Percentiles rank a stretch among this genome's conserved stretches.
These are phyloP conservation scores for Elsinoe australis DNA, from an alignment of 2,329 filamentous ascomycete species.

Conservation along the genomic window DNA sequence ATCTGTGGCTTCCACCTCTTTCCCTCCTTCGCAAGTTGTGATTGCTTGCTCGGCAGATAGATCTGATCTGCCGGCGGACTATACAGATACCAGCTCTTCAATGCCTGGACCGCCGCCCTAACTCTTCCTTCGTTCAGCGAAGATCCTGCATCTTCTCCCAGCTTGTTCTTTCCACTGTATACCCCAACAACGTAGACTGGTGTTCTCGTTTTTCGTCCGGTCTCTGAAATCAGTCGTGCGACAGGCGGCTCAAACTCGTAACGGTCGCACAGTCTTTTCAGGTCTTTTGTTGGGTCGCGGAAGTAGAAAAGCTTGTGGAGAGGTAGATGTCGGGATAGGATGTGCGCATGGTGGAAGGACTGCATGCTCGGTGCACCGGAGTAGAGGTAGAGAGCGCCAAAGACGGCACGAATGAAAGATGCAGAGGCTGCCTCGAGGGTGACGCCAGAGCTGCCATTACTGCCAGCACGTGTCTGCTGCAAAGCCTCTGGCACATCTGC, in stretches of 20 bases:
- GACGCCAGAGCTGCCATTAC: constrained; percentile 22
- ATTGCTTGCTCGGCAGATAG: constrained; percentile 44
- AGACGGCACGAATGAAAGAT: constrained; percentile 72
- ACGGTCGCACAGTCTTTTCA: constrained; percentile 72
- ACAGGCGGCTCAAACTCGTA: constrained; percentile 85
- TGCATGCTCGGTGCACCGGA: constrained; percentile 70
- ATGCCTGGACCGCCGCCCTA: constrained; percentile 71
- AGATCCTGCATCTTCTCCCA: constrained; percentile 80
- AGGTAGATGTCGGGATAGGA: constrained; percentile 47
- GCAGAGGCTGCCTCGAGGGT: constrained; percentile 56
- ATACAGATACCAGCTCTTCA: constrained; percentile 97
- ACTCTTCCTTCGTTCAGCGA: constrained; percentile 69
- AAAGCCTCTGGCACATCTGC: constrained; percentile 3
- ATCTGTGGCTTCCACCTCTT: constrained; percentile 47
- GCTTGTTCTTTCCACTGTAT: constrained; percentile 81
- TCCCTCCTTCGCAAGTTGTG: constrained; percentile 25
- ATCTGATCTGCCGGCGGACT: constrained; percentile 55
- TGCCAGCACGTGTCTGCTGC: constrained; percentile 16
- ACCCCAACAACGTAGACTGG: constrained; percentile 93
- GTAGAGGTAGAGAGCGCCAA: constrained; percentile 81
- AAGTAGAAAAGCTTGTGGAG: constrained; percentile 76
- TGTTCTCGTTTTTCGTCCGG: constrained; percentile 72
- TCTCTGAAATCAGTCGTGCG: constrained; percentile 82
- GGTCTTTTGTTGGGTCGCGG: constrained; percentile 72
- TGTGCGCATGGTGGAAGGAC: constrained; percentile 73